Base-by-base conservation (phyloP, 257 asterid genomes). In the Primulina tabacum region DNA sequence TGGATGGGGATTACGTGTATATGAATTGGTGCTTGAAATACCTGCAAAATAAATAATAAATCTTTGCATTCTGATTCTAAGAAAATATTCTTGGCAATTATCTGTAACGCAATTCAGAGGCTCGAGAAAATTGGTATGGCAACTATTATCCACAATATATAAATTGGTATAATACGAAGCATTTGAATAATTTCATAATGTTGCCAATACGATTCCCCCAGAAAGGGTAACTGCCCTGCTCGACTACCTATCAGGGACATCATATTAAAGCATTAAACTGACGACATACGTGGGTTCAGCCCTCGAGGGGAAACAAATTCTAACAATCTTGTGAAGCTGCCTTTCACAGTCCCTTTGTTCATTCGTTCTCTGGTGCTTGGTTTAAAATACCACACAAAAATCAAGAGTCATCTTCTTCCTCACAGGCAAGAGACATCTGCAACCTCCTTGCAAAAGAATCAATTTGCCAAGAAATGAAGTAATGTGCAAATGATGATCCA, bases 401-500 rank as follows among this genome's bases (percentile, higher is more conserved):
- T 43, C 57, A 50, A 17, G 53, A 43, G 57, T 50, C 20, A 16
- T 50, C 57, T 50, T 50, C 57, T 16, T 50, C 8, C 57, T 50
- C 57, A 50, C 8, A 5, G 57, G 21, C 57, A 50, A 16, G 57
- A 50, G 20, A 50, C n/a, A 12, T 47, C n/a, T 12, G 18, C 55
- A 47, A 47, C 57, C 2, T 50, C 21, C 57, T 16, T 1, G 8
- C 8, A 6, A 50, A 50, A 50, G 20, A 50, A 50, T 50, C 20
- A 0, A 16, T 17, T 50, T 50, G 57, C 57, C 21, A 17, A 50
- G 57, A 50, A 35, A 50, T 50, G 57, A 50, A 47, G 55, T 16
- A 50, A 14, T 14, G 57, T 50, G 57, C 57, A 17, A 50, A 50
- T 5, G 53, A 71, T 24, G 60, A 56, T 65, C 68, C 70, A 35